Evolutionary conservation across 164 flowering plant genomes (phyloP).

Genomic region (Magnolia kwangsiensis): DNA sequence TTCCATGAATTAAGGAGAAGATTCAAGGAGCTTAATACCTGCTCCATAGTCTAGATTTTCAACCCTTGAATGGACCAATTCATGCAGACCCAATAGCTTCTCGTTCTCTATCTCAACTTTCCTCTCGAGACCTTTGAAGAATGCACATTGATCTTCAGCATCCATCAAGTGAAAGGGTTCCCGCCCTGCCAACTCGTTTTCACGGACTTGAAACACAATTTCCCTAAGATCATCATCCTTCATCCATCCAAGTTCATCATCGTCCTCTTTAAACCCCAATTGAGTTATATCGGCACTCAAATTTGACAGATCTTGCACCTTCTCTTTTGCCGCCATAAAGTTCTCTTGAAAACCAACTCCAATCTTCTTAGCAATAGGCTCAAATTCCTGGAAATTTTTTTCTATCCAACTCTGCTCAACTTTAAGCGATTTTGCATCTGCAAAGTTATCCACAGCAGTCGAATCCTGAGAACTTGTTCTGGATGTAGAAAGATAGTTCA

Average conservation of each 20-base stretch:
- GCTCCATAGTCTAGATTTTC: conserved; percentile 94
- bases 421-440: conserved; percentile 18
- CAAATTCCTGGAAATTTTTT: conserved; percentile 66
- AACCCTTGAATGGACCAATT: conserved; percentile 73
- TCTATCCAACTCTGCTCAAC: conserved; percentile 62
- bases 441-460: conserved; percentile 10
- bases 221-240: conserved; percentile 71
- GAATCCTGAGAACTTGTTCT: conserved; percentile 1
- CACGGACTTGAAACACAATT: conserved; percentile 82
- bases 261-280: conserved; percentile 29
- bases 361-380: conserved; percentile 63
- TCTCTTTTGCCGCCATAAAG: conserved; percentile 57
- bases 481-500: conserved; percentile 3
- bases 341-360: conserved; percentile 69
- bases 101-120: conserved; percentile 66
- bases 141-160: conserved; percentile 59
- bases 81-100: conserved; percentile 57
- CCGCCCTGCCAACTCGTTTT: conserved; percentile 77
- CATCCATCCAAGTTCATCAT: conserved; percentile 82
- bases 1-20: neutral
- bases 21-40: conserved; percentile 42
- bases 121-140: conserved; percentile 80
- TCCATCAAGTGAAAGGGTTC: conserved; percentile 82
- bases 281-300: conserved; percentile 22
- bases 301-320: conserved; percentile 30